Evolutionary conservation across 2,329 filamentous ascomycete genomes (phyloP).

Genomic region (Pseudopyricularia javanii): DNA sequence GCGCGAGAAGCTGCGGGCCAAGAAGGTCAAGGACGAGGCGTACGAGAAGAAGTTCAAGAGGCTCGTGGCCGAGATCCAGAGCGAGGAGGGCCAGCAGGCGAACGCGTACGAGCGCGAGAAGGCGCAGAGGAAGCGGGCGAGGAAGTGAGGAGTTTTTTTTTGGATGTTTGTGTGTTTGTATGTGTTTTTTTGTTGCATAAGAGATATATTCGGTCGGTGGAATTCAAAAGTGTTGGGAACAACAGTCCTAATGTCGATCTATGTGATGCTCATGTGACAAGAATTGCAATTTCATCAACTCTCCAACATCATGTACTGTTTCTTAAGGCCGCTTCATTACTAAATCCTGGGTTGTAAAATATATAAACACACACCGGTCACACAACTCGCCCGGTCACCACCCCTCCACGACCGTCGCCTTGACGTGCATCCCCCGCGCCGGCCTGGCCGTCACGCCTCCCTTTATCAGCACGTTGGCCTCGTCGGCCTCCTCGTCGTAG

Average conservation of each 20-base stretch:
- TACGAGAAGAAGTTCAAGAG: constrained; percentile 96
- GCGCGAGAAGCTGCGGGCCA: constrained; percentile 76
- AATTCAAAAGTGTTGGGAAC: no score
- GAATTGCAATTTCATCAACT: no score
- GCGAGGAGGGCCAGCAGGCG: constrained; percentile 73
- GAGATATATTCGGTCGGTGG: neutral
- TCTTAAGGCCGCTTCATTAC: neutral
- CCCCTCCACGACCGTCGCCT: constrained; percentile 51
- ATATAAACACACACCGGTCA: neutral
- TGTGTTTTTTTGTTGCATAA: neutral
- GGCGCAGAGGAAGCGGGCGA: constrained; percentile 56
- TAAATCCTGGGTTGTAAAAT: neutral
- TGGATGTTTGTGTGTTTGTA: neutral
- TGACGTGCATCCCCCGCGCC: constrained; percentile 58
- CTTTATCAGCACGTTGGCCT: constrained; percentile 54
- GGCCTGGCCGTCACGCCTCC: constrained; percentile 62
- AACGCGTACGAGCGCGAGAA: constrained; percentile 88
- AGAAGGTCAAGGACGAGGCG: constrained; percentile 83
- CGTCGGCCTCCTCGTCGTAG: constrained; percentile 49
- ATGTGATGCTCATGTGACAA: no score
- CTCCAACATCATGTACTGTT: no score
- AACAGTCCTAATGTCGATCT: no score
- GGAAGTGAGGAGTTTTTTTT: constrained; percentile 19
- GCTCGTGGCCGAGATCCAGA: constrained; percentile 89
- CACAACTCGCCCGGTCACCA: constrained; percentile 34